These are phyloP conservation scores for Daldinia bambusicola DNA, from an alignment of 495 filamentous ascomycete species.

Conservation along the genomic window DNA sequence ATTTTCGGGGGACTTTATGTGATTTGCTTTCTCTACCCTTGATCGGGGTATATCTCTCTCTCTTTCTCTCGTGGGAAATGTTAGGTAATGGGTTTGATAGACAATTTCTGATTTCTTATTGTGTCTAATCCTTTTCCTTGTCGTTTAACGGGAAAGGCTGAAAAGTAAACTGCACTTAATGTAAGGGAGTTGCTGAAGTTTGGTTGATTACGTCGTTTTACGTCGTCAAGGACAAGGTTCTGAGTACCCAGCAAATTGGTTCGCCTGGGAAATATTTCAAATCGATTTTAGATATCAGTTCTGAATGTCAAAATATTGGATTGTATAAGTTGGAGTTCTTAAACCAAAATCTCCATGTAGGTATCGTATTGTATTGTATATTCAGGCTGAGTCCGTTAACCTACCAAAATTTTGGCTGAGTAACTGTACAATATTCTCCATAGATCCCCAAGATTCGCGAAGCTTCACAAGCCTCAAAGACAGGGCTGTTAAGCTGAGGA, in stretches of 20 bases:
- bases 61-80: slow-evolving; percentile 2
- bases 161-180: background rate
- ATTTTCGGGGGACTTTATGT: slow-evolving; percentile 48
- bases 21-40: slow-evolving; percentile 11
- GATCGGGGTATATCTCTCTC: too few relatives aligned
- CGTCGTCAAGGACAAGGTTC: slow-evolving; percentile 21
- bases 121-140: background rate
- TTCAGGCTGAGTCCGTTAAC: background rate
- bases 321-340: background rate
- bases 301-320: background rate
- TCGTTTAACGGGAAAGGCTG: background rate
- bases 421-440: slow-evolving; percentile 17
- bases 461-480: slow-evolving; percentile 42
- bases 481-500: slow-evolving; percentile 37
- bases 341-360: background rate
- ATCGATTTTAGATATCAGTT: background rate
- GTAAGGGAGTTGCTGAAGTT: slow-evolving; percentile 20
- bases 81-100: background rate
- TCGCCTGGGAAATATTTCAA: slow-evolving; percentile 2
- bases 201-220: slow-evolving; percentile 38
- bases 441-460: slow-evolving; percentile 50
- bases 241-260: slow-evolving; percentile 14
- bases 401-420: slow-evolving; percentile 23
- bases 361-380: slow-evolving; percentile 6
- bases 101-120: background rate